Evolutionary conservation across 2,329 filamentous ascomycete species (phyloP), one percentile per base, ranked within the genome.

Genomic region (Bisporella sp.): DNA sequence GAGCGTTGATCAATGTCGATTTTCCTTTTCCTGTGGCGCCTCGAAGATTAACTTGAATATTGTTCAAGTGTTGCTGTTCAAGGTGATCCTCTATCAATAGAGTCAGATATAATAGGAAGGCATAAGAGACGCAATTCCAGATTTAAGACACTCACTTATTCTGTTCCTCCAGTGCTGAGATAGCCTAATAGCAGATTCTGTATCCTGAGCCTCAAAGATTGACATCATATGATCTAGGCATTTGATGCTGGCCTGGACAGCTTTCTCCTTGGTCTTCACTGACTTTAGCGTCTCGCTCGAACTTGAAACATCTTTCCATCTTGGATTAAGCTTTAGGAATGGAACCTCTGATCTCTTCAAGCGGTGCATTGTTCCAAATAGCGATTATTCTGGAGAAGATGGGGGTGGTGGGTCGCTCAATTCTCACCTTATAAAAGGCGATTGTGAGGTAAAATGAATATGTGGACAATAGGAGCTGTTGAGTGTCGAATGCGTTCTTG

Each of bases 11-110:
- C 5, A 85, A 63, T 0, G 80, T 83, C 0, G 79, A 82, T 62
- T 85, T 85, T 6, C 82, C 82, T 11, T 79, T 79, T 41, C 77
- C 78, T 47, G 76, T 79, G 42, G 70, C 72, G 12, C 81, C 80
- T 70, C 83, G 78, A 30, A 84, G 65, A 4, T 56, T 58, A 31
- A 59, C 46, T 1, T 42, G 9, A 4, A 61, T 31, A 33, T 43
- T 35, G 32, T 29, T 54, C 5, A 53, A 31, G 33, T 52, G 49
- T 29, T 54, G 53, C 12, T 41, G 28, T 11, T 30, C 21, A 0
- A 48, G n/a, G 39, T 57, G 50, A 5, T 35, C 40, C 28, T 51
- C 55, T 55, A 31, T 50, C 29, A 11, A 11, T 28, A 43, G 2
- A 9, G 30, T 52, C 32, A 53, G 42, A 6, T 31, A 40, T 29